Conservation (phyloP, 139 green algal genomes). For the Haematococcus sp. region DNA sequence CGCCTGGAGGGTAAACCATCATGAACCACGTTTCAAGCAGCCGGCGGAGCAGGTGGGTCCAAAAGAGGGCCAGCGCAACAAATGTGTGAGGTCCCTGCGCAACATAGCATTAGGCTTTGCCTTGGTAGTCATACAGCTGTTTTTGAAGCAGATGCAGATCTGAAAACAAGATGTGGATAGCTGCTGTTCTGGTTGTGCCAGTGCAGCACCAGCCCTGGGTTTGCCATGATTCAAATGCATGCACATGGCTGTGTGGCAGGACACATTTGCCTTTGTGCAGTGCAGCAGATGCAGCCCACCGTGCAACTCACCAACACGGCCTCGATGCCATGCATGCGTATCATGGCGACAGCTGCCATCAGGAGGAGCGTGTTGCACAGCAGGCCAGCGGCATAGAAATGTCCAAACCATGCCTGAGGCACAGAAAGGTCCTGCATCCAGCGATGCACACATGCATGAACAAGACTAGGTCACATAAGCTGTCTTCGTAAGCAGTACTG, state of each 20-base stretch:
- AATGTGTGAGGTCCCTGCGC: too few relatives aligned
- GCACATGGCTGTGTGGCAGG: too few relatives aligned
- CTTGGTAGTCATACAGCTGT: neutral
- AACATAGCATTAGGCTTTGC: too few relatives aligned
- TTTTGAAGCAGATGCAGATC: conserved; percentile 7
- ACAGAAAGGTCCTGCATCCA: conserved; percentile 51
- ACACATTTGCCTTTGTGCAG: too few relatives aligned
- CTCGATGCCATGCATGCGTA: too few relatives aligned
- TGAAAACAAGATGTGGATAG: too few relatives aligned
- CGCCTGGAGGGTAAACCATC: conserved; percentile 45
- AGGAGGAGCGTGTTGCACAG: conserved; percentile 32
- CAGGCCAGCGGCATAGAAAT: conserved; percentile 72
- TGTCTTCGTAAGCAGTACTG: neutral
- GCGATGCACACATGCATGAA: neutral
- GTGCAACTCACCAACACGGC: too few relatives aligned
- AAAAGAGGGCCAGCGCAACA: conserved; percentile 40
- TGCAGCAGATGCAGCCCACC: too few relatives aligned
- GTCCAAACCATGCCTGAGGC: conserved; percentile 70
- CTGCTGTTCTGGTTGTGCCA: too few relatives aligned
- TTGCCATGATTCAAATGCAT: too few relatives aligned
- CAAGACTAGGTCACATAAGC: neutral
- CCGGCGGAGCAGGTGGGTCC: conserved; percentile 62
- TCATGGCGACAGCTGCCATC: neutral
- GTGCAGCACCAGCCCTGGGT: too few relatives aligned
- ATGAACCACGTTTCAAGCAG: conserved; percentile 52